These are phyloP conservation scores for Blastobotrys attinorum DNA, from an alignment of 805 yeast species.

Conservation along the genomic window DNA sequence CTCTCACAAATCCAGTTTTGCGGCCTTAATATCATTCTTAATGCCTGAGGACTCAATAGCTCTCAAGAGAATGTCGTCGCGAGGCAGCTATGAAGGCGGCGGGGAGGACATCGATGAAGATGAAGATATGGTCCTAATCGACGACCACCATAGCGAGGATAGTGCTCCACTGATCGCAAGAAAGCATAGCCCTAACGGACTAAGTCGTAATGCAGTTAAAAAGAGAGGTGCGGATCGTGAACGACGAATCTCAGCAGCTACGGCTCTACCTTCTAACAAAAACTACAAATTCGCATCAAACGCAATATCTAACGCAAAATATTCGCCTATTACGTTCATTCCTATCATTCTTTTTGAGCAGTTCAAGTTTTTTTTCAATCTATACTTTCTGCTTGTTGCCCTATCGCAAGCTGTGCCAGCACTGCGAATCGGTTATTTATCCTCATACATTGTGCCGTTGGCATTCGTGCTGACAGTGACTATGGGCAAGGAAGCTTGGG, in stretches of 20 bases:
- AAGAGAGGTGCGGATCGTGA: background rate
- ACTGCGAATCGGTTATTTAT: conserved; percentile 83
- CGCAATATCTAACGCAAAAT: conserved; percentile 89
- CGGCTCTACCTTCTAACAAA: background rate
- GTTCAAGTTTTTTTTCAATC: conserved; percentile 91
- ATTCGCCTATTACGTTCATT: conserved; percentile 76
- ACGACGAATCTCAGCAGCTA: background rate
- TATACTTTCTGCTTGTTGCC: conserved; percentile 88
- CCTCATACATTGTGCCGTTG: conserved; percentile 88
- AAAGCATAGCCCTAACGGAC: too few relatives aligned
- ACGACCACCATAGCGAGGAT: conserved; percentile 7
- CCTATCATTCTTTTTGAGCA: conserved; percentile 91
- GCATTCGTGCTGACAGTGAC: conserved; percentile 90
- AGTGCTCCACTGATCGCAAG: conserved; percentile 15
- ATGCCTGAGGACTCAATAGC: conserved; percentile 7
- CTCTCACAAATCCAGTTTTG: background rate
- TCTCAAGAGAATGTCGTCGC: conserved; percentile 6
- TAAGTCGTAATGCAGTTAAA: too few relatives aligned
- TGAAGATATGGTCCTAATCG: conserved; percentile 9
- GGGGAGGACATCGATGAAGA: conserved; percentile 8
- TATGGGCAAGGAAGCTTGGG: conserved; percentile 92
- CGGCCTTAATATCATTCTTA: background rate
- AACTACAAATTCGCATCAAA: conserved; percentile 44
- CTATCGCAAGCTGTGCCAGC: conserved; percentile 87
- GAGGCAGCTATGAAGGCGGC: background rate